Percentiles rank a stretch among this genome's conserved stretches.
phyloP scores from a whole-genome alignment of 2,329 filamentous ascomycete genomes.

The Huntiella moniliformis region DNA sequence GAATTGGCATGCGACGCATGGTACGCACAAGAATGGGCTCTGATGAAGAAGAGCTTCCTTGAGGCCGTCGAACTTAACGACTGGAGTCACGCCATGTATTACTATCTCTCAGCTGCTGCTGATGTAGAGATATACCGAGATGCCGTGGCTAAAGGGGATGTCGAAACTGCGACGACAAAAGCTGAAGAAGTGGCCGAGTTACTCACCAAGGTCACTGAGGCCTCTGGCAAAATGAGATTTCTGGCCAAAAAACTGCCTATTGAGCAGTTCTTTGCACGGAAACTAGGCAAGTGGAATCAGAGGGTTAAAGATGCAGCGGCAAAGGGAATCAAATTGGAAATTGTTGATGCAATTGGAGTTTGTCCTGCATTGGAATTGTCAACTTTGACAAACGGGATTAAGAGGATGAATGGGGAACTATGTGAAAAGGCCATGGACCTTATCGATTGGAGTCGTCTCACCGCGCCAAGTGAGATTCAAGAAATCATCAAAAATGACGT shows the following conservation, averaged over 20 bases:
- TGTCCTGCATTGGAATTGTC: constrained; percentile 79
- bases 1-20: constrained; percentile 64
- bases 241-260: constrained; percentile 82
- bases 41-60: constrained; percentile 57
- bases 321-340: constrained; percentile 42
- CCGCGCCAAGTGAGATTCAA: constrained; percentile 19
- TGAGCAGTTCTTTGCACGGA: constrained; percentile 67
- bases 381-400: constrained; percentile 81
- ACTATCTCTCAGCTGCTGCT: constrained; percentile 64
- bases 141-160: constrained; percentile 19
- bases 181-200: constrained; percentile 49
- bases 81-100: constrained; percentile 81
- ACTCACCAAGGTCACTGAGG: constrained; percentile 50
- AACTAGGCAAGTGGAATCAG: constrained; percentile 74
- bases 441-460: constrained; percentile 48
- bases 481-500: constrained; percentile 30
- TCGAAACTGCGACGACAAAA: constrained; percentile 32
- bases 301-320: constrained; percentile 27
- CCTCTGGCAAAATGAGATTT: constrained; percentile 72
- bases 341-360: constrained; percentile 65
- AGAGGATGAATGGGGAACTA: constrained; percentile 52
- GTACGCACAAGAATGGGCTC: constrained; percentile 58
- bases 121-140: constrained; percentile 69
- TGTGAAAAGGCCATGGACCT: constrained; percentile 42
- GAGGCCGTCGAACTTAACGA: constrained; percentile 63